Percentiles rank a stretch among this genome's conserved stretches.
phyloP scores from a whole-genome alignment of 2,329 filamentous ascomycete species.

The Lasiodiplodia citricola region DNA sequence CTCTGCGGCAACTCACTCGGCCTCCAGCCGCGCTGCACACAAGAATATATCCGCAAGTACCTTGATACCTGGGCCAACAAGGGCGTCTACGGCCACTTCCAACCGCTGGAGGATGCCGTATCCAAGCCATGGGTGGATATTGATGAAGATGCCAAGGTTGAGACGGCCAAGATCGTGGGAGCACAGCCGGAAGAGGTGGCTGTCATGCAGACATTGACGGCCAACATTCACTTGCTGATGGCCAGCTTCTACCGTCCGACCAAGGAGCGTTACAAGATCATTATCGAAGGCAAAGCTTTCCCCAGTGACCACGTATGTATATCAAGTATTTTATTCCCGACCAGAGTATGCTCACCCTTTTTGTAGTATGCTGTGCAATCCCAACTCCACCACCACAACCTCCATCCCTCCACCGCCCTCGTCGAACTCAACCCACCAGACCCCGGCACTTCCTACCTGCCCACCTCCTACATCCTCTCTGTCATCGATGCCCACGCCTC shows the following conservation, averaged over 20 bases:
- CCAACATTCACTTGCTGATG: slow-evolving; percentile 81
- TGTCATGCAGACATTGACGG: slow-evolving; percentile 86
- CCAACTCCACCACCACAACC: slow-evolving; percentile 74
- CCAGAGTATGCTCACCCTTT: neutral
- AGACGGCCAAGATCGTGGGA: slow-evolving; percentile 76
- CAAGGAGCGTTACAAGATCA: slow-evolving; percentile 72
- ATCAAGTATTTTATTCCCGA: neutral
- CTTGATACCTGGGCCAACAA: slow-evolving; percentile 84
- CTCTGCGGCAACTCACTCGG: slow-evolving; percentile 91
- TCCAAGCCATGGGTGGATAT: slow-evolving; percentile 78
- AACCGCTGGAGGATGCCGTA: slow-evolving; percentile 68
- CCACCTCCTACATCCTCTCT: slow-evolving; percentile 72
- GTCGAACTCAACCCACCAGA: slow-evolving; percentile 71
- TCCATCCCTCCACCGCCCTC: slow-evolving; percentile 71
- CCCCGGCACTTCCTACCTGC: slow-evolving; percentile 61
- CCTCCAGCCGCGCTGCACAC: slow-evolving; percentile 74
- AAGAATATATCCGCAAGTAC: slow-evolving; percentile 71
- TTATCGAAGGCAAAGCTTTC: slow-evolving; percentile 89
- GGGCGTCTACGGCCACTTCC: slow-evolving; percentile 85
- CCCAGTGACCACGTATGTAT: slow-evolving; percentile 77
- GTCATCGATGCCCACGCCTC: slow-evolving; percentile 77
- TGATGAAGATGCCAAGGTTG: slow-evolving; percentile 72
- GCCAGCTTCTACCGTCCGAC: slow-evolving; percentile 81
- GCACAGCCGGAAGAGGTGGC: slow-evolving; percentile 75
- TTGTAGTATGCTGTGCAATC: slow-evolving; percentile 79